Conservation (phyloP, 2,329 filamentous ascomycete species). For the Xylaria sp. region DNA sequence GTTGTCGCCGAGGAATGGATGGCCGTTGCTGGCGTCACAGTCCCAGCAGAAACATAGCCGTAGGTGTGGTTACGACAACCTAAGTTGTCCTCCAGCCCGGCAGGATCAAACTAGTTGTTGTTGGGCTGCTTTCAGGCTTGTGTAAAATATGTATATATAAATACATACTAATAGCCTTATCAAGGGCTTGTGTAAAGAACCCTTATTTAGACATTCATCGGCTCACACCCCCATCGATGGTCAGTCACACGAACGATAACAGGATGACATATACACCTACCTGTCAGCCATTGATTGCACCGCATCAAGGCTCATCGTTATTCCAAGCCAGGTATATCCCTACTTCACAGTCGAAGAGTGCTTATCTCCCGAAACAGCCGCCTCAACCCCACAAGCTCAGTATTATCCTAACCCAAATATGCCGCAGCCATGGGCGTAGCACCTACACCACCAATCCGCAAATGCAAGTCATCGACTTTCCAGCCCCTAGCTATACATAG, state of each 20-base stretch:
- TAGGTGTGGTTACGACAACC: not conserved
- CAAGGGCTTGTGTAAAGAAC: not conserved
- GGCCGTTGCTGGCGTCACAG: conserved; percentile 17
- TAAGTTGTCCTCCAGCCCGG: not conserved
- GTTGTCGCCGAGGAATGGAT: conserved; percentile 44
- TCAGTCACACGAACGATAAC: not conserved
- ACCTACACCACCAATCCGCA: not conserved
- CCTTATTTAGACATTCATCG: not conserved
- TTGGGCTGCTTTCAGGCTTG: not conserved
- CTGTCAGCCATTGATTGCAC: not conserved
- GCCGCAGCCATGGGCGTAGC: conserved; percentile 1
- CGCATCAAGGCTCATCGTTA: not conserved
- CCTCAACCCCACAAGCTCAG: not conserved
- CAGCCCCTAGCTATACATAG: not conserved
- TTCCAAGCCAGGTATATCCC: not conserved
- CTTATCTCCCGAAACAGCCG: not conserved
- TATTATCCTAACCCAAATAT: not conserved
- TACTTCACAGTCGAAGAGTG: not conserved
- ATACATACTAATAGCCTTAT: not conserved
- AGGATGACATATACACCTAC: not conserved
- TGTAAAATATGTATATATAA: conserved; percentile 5
- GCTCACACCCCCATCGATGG: not conserved
- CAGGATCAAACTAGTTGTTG: not conserved
- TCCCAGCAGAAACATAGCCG: not conserved
- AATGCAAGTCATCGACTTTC: conserved; percentile 6